phyloP scores from a whole-genome alignment of 2,329 filamentous ascomycete species.

The Lasiodiplodia gonubiensis region DNA sequence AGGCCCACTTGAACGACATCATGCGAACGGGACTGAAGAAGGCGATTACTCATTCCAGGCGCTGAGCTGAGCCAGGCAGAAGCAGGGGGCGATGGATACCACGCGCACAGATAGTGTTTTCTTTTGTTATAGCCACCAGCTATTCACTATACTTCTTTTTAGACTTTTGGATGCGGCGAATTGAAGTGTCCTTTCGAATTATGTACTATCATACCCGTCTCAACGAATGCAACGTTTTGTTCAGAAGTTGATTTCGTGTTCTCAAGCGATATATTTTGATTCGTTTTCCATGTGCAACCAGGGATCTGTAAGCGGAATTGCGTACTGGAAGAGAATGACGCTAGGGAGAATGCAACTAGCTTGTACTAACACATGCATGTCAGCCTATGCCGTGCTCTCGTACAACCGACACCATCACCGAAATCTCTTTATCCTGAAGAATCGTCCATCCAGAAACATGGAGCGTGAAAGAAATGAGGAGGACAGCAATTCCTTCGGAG shows the following conservation, averaged over 20 bases:
- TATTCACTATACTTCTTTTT: background rate
- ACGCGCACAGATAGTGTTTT: background rate
- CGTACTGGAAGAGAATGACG: background rate
- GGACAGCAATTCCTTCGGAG: background rate
- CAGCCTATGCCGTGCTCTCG: background rate
- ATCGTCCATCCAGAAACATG: background rate
- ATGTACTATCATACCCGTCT: background rate
- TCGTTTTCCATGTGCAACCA: background rate
- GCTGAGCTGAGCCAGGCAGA: background rate
- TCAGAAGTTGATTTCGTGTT: background rate
- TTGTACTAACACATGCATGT: background rate
- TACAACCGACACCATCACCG: background rate
- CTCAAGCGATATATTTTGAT: background rate
- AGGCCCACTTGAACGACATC: slow-evolving; percentile 2
- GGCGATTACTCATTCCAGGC: slow-evolving; percentile 3
- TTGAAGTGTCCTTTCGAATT: background rate
- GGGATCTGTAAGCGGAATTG: background rate
- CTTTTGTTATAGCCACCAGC: background rate
- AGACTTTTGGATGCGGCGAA: background rate
- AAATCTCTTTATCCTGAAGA: background rate
- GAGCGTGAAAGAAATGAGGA: background rate
- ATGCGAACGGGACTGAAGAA: slow-evolving; percentile 18
- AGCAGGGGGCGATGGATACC: background rate
- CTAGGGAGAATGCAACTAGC: background rate
- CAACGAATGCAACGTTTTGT: background rate